Base-by-base conservation (phyloP, 768 basidiomycete species). In the Panaeolus papilionaceus region DNA sequence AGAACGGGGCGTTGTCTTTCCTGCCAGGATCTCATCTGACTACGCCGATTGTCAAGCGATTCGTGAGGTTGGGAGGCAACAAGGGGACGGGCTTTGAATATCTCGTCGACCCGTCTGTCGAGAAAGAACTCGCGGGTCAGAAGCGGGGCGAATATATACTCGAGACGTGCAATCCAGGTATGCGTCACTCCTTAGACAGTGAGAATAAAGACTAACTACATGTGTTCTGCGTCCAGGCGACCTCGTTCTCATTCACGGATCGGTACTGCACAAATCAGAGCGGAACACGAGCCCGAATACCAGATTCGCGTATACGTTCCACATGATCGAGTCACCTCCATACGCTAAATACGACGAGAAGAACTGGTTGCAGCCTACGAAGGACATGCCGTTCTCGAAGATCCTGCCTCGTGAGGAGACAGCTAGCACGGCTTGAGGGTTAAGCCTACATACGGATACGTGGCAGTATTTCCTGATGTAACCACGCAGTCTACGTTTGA, bases 311-410 rank as follows among this genome's bases (percentile, higher is more conserved):
- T 99, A 99, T 76, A 99, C 98, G 0, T 98, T 98, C 78, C 96
- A 95, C 71, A 94, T 95, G 93, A 90, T 95, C 61, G 94, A 97
- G 73, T 90, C 86, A 20, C 85, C 85, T 45, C 90, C 88, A 26
- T 79, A 85, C 72, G 92, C 89, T 7, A 79, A 75, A 45, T 98
- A 96, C 67, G 97, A 98, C 69, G 85, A 88, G 73, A 94, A 93
- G 86, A 98, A 98, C 75, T 98, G 96, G 96, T 80, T 98, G 67
- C 96, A 99, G 75, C 95, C 96, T 0, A 95, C 95, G 3, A 70
- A 80, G 10, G 86, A 83, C 12, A 91, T 93, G 91, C 94, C 96
- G 1, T 98, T 98, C 79, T 85, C 89, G 28, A 84, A 79, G 69
- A 79, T 92, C 28, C 73, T 92, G 40, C 68, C 72, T 61, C 61